Evolutionary conservation across 768 basidiomycete species (phyloP).

Genomic region (Pulveroboletus sp.): DNA sequence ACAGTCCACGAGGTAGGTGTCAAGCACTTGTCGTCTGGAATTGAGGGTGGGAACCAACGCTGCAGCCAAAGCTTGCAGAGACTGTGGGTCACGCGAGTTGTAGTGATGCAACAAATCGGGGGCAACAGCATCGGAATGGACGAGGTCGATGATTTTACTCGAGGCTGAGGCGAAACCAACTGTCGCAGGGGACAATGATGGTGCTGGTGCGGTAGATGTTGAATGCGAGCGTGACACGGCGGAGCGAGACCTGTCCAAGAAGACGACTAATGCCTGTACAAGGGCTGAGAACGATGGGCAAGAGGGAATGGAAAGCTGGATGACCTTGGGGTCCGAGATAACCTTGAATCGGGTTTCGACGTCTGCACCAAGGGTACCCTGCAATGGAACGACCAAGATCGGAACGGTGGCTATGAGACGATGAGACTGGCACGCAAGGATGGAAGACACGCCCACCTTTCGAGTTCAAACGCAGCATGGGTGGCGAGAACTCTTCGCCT

Average conservation of each 20-base stretch:
- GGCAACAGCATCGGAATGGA: slow-evolving; percentile 62
- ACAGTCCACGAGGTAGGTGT: slow-evolving; percentile 49
- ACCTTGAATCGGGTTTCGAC: slow-evolving; percentile 81
- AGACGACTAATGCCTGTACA: slow-evolving; percentile 66
- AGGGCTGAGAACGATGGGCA: background rate
- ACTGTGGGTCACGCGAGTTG: slow-evolving; percentile 56
- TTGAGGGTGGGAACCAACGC: slow-evolving; percentile 40
- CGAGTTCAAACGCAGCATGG: slow-evolving; percentile 75
- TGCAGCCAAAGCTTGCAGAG: slow-evolving; percentile 48
- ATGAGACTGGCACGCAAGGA: slow-evolving; percentile 9
- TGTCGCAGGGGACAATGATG: slow-evolving; percentile 75
- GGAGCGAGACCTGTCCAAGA: slow-evolving; percentile 82
- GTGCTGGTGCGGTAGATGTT: slow-evolving; percentile 71
- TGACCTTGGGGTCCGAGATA: slow-evolving; percentile 66
- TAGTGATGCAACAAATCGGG: slow-evolving; percentile 59
- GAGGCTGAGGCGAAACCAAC: slow-evolving; percentile 51
- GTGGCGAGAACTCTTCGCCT: slow-evolving; percentile 75
- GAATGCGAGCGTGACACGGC: slow-evolving; percentile 64
- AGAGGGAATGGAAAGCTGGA: background rate
- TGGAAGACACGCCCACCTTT: slow-evolving; percentile 45
- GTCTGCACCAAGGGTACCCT: slow-evolving; percentile 66
- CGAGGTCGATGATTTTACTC: slow-evolving; percentile 40
- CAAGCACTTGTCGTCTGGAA: slow-evolving; percentile 49
- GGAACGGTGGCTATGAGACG: slow-evolving; percentile 66
- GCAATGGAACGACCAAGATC: slow-evolving; percentile 79